Conservation (phyloP, 192 early-diverging fungal genomes). For the Coemansia asiatica region DNA sequence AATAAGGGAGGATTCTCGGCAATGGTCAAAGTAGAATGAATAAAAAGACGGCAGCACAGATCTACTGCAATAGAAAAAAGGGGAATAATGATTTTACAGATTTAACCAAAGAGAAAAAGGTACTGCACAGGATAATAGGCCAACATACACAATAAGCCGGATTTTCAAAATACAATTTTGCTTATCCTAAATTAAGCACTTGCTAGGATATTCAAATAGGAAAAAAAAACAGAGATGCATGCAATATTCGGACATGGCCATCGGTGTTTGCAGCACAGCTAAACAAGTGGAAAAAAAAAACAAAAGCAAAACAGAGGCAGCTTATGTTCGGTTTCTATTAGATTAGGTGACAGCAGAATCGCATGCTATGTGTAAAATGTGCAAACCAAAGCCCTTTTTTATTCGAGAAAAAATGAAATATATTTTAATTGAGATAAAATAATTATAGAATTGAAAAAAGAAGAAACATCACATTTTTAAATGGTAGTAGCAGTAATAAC, state of each 20-base stretch:
- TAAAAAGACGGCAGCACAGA: background rate
- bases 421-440: background rate
- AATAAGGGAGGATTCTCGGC: background rate
- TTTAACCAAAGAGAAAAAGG: background rate
- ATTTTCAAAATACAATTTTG: background rate
- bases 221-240: conserved; percentile 3
- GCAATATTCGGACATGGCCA: background rate
- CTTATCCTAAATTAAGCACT: background rate
- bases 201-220: background rate
- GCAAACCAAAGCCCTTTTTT: background rate
- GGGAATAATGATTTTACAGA: background rate
- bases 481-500: too few relatives aligned
- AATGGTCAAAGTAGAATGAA: background rate
- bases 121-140: background rate
- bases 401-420: background rate
- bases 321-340: background rate
- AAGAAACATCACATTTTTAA: background rate
- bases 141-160: background rate
- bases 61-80: background rate
- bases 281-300: too few relatives aligned
- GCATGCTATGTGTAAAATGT: background rate
- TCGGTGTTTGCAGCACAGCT: background rate
- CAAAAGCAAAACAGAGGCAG: background rate
- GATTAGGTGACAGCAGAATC: background rate
- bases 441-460: background rate